Base-by-base conservation (phyloP, 345 rosid species). In the Populus nigra region DNA sequence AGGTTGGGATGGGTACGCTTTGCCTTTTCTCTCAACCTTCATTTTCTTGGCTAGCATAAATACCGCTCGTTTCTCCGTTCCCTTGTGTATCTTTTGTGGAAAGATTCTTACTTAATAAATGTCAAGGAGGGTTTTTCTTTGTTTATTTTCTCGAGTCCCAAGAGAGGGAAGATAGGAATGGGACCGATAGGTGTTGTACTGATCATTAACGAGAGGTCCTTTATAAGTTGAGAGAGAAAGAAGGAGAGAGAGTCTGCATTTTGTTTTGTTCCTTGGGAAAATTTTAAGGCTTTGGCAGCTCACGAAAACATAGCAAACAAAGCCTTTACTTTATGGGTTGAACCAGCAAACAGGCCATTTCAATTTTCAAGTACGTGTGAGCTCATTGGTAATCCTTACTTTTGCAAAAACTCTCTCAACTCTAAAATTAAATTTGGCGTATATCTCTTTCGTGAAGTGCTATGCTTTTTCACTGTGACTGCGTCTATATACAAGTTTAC, bases 21-120 rank as follows among this genome's bases (percentile, higher is more conserved):
- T 63, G 29, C 77, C 82, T 76, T 78, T 80, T 20, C 73, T 78
- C 76, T 75, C 80, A 5, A 35, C 20, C 73, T 77, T 80, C 82
- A 71, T 82, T n/a, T 57, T 35, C 47, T 59, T 77, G 71, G 77
- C 33, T 45, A 27, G 62, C 71, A 17, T 41, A 22, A 74, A 65
- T 15, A 39, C 18, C 23, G 2, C 41, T 74, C 25, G 29, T 41
- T 10, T 71, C 13, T 7, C 18, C 31, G 1, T 9, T 47, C 16
- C 12, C 18, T 25, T 3, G 55, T 27, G 12, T 11, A 8, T 20
- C 13, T 5, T 11, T 33, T 33, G 6, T 11, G 1, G 1, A 49
- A 67, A 76, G 27, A 23, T 13, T 5, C 9, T 35, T 57, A n/a
- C 20, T 53, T 11, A 33, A 13, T 33, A 33, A 13, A 31, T 65